Conservation (phyloP, 179 eudicot species). For the Spergularia azorica region DNA sequence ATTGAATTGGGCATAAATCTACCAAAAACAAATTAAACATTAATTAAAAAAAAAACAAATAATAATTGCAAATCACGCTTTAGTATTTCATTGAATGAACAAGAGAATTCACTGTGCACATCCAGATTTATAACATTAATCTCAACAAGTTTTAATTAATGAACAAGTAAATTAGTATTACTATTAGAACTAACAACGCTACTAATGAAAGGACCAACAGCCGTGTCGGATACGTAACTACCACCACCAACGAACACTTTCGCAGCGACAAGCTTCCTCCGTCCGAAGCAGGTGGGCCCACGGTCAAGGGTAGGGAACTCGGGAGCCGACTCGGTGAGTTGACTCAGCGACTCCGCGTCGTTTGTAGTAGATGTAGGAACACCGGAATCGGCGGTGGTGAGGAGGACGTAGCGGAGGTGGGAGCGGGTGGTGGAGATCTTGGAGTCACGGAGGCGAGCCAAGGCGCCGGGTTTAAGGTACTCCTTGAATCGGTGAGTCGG, state of each 20-base stretch:
- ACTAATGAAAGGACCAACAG: conserved; percentile 18
- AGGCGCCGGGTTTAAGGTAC: conserved; percentile 42
- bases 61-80: too few relatives aligned
- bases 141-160: conserved; percentile 6
- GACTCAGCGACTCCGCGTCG: neutral
- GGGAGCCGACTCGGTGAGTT: conserved; percentile 17
- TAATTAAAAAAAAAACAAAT: too few relatives aligned
- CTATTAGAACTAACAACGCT: conserved; percentile 1
- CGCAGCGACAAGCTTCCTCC: conserved; percentile 42
- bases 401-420: conserved; percentile 6
- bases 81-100: neutral
- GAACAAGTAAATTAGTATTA: conserved; percentile 32
- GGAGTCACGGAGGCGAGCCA: conserved; percentile 39
- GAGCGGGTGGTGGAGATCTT: conserved; percentile 32
- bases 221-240: neutral
- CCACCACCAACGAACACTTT: conserved; percentile 2
- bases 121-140: neutral
- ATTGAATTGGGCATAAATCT: too few relatives aligned
- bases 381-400: neutral
- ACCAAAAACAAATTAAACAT: too few relatives aligned
- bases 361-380: too few relatives aligned
- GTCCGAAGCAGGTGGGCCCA: conserved; percentile 36
- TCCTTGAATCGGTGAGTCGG: conserved; percentile 28
- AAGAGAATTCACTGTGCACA: neutral
- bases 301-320: conserved; percentile 24